phyloP scores from a whole-genome alignment of 2,329 filamentous ascomycete genomes.

The Fusarium sacchari region DNA sequence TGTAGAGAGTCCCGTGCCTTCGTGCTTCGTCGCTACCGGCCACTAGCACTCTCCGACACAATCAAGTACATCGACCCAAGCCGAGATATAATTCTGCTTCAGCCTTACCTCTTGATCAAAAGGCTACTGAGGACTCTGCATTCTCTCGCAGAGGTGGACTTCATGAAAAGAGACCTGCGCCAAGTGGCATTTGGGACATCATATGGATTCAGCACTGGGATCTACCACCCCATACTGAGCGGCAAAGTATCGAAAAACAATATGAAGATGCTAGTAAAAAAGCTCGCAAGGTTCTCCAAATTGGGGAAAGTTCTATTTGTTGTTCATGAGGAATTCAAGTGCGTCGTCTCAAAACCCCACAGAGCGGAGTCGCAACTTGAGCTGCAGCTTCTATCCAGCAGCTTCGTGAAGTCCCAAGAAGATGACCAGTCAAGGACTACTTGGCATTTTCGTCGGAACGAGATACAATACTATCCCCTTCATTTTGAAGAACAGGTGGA shows the following conservation, averaged over 20 bases:
- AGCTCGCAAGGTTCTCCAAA: slow-evolving; percentile 25
- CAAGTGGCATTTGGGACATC: slow-evolving; percentile 36
- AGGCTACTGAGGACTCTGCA: slow-evolving; percentile 27
- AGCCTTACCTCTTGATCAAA: slow-evolving; percentile 32
- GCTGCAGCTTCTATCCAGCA: slow-evolving; percentile 25
- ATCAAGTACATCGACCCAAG: slow-evolving; percentile 29
- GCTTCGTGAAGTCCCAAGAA: slow-evolving; percentile 16
- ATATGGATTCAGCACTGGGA: slow-evolving; percentile 37
- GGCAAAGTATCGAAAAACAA: slow-evolving; percentile 37
- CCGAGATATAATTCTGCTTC: slow-evolving; percentile 31
- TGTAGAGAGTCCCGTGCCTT: slow-evolving; percentile 25
- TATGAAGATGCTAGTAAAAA: slow-evolving; percentile 29
- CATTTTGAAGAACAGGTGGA: slow-evolving; percentile 16
- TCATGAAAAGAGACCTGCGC: slow-evolving; percentile 24
- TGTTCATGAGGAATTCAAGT: slow-evolving; percentile 34
- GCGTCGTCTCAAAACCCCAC: not conserved
- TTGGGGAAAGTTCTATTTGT: slow-evolving; percentile 27
- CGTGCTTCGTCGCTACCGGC: slow-evolving; percentile 23
- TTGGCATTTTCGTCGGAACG: slow-evolving; percentile 23
- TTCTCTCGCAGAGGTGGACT: slow-evolving; percentile 27
- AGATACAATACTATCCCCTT: slow-evolving; percentile 20
- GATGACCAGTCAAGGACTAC: slow-evolving; percentile 6
- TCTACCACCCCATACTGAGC: slow-evolving; percentile 30
- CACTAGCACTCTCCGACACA: slow-evolving; percentile 21
- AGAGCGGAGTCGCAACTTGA: slow-evolving; percentile 13